Evolutionary conservation across 225 moss, liverwort and hornwort genomes (phyloP), one percentile per base, ranked within the genome.

Genomic region (Antitrichia curtipendula): DNA sequence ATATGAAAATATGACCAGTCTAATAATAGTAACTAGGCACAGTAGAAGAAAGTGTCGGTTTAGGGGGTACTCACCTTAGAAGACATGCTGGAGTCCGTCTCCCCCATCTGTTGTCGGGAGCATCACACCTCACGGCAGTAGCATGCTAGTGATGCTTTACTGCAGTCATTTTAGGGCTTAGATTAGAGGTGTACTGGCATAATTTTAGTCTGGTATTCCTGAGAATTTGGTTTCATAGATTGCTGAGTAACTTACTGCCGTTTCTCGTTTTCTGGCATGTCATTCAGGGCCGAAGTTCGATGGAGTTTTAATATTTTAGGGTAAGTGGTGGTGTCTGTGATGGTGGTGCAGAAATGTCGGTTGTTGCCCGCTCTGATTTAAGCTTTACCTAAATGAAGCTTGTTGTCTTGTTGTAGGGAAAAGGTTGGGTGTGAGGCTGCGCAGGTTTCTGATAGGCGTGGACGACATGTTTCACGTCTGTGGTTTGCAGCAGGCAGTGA

Each of bases 381-480:
- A 20, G 8, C 71, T 73, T 60, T 21, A 21, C 28, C 80, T 59
- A n/a, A 86, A 19, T 40, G 73, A 49, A 52, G 17, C 62, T 65
- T 83, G 84, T 61, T 86, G 73, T 69, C 53, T 57, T 45, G 60
- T 65, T 75, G 36, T 75, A 88, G 79, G 45, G 63, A 36, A 86
- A 32, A 40, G 59, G 43, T 60, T 68, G 49, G 52, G 84, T 63
- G 79, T 59, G 70, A 85, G 54, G 43, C 76, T n/a, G 32, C 60
- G 57, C 49, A 82, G 60, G 52, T 62, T 81, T 74, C 45, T 65
- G 76, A 50, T 32, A 75, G 87, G n/a, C 82, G 52, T 19, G 73
- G 88, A 82, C 89, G 89, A 89, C 88, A 91, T 91, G 91, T 85
- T 87, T 88, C n/a, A 59, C 91, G 66, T 65, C 85, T 65, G 85